Evolutionary conservation across 2,329 filamentous ascomycete species (phyloP).

Genomic region (Calonectria henricotiae): DNA sequence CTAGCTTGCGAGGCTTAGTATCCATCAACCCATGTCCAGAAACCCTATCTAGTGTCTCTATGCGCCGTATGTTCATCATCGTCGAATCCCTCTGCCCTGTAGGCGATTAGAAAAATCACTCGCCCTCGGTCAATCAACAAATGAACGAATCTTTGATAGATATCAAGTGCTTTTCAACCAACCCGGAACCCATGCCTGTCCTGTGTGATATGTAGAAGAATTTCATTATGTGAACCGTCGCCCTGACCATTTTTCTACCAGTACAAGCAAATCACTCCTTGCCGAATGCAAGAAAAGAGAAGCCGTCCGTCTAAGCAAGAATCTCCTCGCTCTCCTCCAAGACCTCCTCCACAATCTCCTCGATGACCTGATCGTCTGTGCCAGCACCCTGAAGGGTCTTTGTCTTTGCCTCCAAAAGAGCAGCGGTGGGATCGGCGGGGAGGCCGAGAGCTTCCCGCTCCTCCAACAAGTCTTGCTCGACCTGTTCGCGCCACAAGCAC

Average conservation of each 20-base stretch:
- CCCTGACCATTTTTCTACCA: constrained; percentile 56
- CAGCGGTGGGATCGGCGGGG: constrained; percentile 76
- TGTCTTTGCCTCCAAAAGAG: constrained; percentile 72
- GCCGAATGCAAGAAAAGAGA: constrained; percentile 53
- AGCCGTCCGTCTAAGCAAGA: constrained; percentile 58
- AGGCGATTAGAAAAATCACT: neutral
- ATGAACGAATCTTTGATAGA: constrained; percentile 25
- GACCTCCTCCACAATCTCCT: constrained; percentile 90
- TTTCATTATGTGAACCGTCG: constrained; percentile 58
- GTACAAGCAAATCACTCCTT: constrained; percentile 56
- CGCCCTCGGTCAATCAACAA: constrained; percentile 17
- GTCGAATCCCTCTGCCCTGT: neutral
- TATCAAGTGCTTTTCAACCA: constrained; percentile 45
- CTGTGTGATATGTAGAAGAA: constrained; percentile 48
- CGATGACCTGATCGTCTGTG: constrained; percentile 84
- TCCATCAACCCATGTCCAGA: constrained; percentile 5
- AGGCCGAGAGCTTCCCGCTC: constrained; percentile 80
- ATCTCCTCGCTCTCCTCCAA: constrained; percentile 89
- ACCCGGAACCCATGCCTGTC: constrained; percentile 38
- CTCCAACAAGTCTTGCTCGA: constrained; percentile 80
- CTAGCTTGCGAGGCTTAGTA: neutral
- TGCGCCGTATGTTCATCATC: too few relatives aligned
- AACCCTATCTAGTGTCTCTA: neutral
- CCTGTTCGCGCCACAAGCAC: constrained; percentile 84
- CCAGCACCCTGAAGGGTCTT: constrained; percentile 68